Percentiles rank a stretch among this genome's conserved stretches.
These are phyloP conservation scores for Huntiella omanensis DNA, from an alignment of 2,329 filamentous ascomycete genomes.

Conservation along the genomic window DNA sequence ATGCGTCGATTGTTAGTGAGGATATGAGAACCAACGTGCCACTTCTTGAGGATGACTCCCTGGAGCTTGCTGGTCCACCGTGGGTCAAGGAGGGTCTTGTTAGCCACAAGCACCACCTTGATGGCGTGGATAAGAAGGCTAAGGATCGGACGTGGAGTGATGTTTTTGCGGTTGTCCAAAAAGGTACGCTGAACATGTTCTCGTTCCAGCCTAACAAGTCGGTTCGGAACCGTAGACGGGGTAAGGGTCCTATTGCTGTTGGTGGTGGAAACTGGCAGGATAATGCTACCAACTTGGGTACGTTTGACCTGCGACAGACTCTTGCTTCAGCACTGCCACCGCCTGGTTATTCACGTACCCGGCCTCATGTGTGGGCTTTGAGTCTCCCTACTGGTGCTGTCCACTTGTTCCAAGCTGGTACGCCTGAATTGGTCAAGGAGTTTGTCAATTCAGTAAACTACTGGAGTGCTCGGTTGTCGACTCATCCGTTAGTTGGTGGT, in stretches of 20 bases:
- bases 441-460: slow-evolving; percentile 93
- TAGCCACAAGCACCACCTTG: slow-evolving; percentile 90
- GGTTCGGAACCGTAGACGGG: slow-evolving; percentile 43
- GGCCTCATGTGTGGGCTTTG: slow-evolving; percentile 86
- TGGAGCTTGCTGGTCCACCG: slow-evolving; percentile 82
- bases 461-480: slow-evolving; percentile 87
- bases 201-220: slow-evolving; percentile 77
- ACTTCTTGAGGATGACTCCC: slow-evolving; percentile 75
- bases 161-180: slow-evolving; percentile 89
- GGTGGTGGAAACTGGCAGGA: slow-evolving; percentile 98
- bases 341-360: slow-evolving; percentile 77
- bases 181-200: slow-evolving; percentile 84
- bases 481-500: slow-evolving; percentile 78
- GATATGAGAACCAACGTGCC: slow-evolving; percentile 38
- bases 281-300: slow-evolving; percentile 76
- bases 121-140: slow-evolving; percentile 74
- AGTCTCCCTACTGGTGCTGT: slow-evolving; percentile 84
- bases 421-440: slow-evolving; percentile 81
- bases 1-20: slow-evolving; percentile 38
- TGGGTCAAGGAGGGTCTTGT: slow-evolving; percentile 96
- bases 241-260: slow-evolving; percentile 44
- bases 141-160: slow-evolving; percentile 91
- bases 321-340: slow-evolving; percentile 78
- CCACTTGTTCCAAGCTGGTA: slow-evolving; percentile 95
- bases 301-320: slow-evolving; percentile 75